A percentile compares a stretch with the other conserved stretches of the same genome.
Evolutionary conservation across 495 filamentous ascomycete genomes (phyloP).

Genomic region (Bombardia bombarda): DNA sequence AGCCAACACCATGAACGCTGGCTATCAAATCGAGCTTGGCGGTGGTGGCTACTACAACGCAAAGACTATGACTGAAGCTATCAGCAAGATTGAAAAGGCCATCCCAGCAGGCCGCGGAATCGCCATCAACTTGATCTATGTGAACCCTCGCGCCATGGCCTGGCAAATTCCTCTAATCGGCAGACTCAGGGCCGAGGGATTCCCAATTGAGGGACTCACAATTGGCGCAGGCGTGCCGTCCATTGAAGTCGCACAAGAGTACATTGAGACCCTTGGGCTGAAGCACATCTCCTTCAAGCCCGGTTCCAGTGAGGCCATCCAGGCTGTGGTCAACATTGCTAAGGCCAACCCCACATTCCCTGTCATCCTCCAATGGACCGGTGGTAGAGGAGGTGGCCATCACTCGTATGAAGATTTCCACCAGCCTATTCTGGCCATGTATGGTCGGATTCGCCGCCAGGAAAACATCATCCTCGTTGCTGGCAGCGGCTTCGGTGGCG

Average conservation of each 20-base stretch:
- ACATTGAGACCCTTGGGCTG: conserved; percentile 86
- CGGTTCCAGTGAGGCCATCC: conserved; percentile 81
- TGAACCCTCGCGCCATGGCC: conserved; percentile 89
- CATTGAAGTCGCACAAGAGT: conserved; percentile 88
- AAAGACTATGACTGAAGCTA: conserved; percentile 78
- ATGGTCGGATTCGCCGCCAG: conserved; percentile 70
- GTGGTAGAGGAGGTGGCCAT: conserved; percentile 87
- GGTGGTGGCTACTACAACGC: conserved; percentile 92
- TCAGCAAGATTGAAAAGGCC: conserved; percentile 80
- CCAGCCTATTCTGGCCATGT: conserved; percentile 86
- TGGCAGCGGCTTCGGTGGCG: conserved; percentile 86
- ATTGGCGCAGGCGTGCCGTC: conserved; percentile 93
- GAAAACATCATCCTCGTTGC: conserved; percentile 83
- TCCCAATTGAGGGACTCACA: conserved; percentile 89
- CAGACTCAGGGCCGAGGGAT: conserved; percentile 74
- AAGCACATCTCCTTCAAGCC: conserved; percentile 96
- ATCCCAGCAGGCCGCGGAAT: conserved; percentile 91
- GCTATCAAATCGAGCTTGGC: conserved; percentile 88
- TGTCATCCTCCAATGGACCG: conserved; percentile 89
- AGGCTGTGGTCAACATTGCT: conserved; percentile 85
- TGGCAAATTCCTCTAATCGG: conserved; percentile 95
- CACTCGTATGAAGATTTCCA: conserved; percentile 97
- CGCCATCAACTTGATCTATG: conserved; percentile 91
- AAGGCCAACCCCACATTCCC: conserved; percentile 87
- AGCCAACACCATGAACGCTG: conserved; percentile 90